phyloP scores from a whole-genome alignment of 2,329 filamentous ascomycete genomes.

The Fusarium zealandicum region DNA sequence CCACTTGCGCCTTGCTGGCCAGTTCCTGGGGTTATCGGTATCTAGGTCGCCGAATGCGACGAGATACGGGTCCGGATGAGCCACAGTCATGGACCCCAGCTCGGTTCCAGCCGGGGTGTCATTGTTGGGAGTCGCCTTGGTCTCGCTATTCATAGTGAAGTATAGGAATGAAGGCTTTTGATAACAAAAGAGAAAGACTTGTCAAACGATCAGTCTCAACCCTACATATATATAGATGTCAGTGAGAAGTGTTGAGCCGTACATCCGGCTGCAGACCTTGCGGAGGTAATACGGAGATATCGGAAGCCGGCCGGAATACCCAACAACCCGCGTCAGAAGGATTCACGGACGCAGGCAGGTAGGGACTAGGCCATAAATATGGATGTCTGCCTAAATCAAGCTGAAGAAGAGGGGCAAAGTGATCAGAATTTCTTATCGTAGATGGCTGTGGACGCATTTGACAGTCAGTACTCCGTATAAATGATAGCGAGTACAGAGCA shows the following conservation, averaged over 20 bases:
- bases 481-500: no score
- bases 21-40: conserved; percentile 50
- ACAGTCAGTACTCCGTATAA: no score
- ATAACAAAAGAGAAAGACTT: background rate
- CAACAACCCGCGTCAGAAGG: no score
- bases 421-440: no score
- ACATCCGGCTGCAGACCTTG: background rate
- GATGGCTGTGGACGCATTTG: no score
- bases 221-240: background rate
- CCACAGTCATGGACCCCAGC: background rate
- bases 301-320: conserved; percentile 6
- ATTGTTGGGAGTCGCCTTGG: background rate
- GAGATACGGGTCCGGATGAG: conserved; percentile 32
- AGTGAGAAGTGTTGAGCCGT: background rate
- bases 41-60: conserved; percentile 43
- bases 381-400: no score
- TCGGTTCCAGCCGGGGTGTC: background rate
- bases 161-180: background rate
- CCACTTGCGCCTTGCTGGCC: conserved; percentile 54
- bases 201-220: background rate
- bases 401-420: no score
- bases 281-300: conserved; percentile 24
- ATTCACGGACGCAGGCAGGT: no score
- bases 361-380: no score
- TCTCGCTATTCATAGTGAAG: background rate